A percentile compares a stretch with the other conserved stretches of the same genome.
Evolutionary conservation across 1,284 basidiomycete species (phyloP).

Genomic region (Irpex sp.): DNA sequence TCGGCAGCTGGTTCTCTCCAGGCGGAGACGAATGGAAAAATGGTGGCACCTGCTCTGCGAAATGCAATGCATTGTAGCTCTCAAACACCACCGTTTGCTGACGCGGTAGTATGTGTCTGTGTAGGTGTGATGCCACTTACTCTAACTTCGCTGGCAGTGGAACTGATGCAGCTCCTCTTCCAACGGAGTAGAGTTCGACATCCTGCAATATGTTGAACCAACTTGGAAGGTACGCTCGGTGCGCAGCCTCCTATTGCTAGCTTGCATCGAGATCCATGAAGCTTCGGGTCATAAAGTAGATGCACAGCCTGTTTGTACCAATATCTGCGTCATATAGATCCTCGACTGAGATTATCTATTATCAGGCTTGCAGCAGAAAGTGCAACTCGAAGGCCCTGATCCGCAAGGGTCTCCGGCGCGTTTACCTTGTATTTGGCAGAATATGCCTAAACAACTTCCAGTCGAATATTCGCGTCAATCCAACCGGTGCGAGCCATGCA

Average conservation of each 20-base stretch:
- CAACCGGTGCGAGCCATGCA: not conserved
- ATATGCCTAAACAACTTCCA: constrained; percentile 6
- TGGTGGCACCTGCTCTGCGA: constrained; percentile 6
- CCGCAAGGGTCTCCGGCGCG: not conserved
- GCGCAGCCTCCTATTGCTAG: not conserved
- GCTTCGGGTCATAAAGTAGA: not conserved
- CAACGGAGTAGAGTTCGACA: not conserved
- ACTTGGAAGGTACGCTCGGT: not conserved
- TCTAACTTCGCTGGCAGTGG: not conserved
- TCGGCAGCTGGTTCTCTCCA: constrained; percentile 6
- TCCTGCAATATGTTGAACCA: not conserved
- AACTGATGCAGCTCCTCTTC: not conserved
- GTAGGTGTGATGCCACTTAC: not conserved
- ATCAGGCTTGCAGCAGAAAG: not conserved
- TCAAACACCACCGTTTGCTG: not conserved
- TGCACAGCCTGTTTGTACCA: not conserved
- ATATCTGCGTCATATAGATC: not conserved
- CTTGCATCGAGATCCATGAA: not conserved
- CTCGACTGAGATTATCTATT: not conserved
- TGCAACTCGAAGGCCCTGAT: not conserved
- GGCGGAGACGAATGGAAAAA: constrained; percentile 11
- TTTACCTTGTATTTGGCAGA: constrained; percentile 9
- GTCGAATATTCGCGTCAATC: not conserved
- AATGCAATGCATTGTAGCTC: constrained; percentile 6
- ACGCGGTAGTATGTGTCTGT: not conserved